Evolutionary conservation across 1,139 yeast species (phyloP), one percentile per base, ranked within the genome.

Genomic region (Lodderomyces jiufengensis): DNA sequence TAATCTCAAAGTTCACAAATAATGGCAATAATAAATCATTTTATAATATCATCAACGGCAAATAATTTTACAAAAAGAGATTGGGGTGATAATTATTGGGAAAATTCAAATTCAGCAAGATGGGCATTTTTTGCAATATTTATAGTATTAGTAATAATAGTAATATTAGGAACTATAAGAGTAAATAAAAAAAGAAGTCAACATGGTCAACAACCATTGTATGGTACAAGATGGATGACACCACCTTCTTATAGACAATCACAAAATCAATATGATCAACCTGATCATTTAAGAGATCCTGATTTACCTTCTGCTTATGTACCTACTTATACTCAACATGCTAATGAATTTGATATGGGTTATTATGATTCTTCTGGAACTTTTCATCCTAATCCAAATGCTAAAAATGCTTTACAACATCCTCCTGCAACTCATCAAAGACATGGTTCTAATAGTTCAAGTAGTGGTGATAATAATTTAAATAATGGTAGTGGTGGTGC

Each of bases 201-300:
- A 24, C 59, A 63, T 27, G 97, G 97, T 5, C 65, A 68, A 27
- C 70, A 70, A 22, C 96, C 97, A 0, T 67, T 87, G 3, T 71
- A 79, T 41, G 95, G 95, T 7, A 87, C 97, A 1, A 77, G 86
- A 8, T 88, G 96, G 94, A 75, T 88, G 71, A 82, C 95, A 0
- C 96, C 96, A 3, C 95, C 96, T 0, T 70, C 84, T n/a, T 87
- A 88, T 54, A 60, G 71, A 42, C 92, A 83, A 50, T 76, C 92
- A 3, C 87, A 84, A 49, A 68, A 66, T 38, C 81, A 78, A 40
- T 77, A 80, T 48, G 68, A 70, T 33, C 71, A 65, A 38, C 69
- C 71, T 0, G 53, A 56, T 21, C 47, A 49, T 26, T 33, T 46
- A 9, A 50, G 66, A 26, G 64, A 70, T 32, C 62, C 61, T 0